Conservation (phyloP, 768 basidiomycete genomes). For the Mycena maculata region DNA sequence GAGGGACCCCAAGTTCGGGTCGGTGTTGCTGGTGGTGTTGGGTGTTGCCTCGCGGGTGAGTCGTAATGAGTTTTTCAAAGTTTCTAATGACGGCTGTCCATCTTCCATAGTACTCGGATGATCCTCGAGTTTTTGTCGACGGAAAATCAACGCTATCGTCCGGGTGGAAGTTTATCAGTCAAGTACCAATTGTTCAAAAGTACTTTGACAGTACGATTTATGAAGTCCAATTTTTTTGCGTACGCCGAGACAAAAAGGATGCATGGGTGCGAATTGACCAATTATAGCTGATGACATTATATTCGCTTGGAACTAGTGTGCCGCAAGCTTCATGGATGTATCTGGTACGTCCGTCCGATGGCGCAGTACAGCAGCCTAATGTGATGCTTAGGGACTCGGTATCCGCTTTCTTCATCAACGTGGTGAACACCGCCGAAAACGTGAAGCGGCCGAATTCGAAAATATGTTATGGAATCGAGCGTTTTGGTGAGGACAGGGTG, state of each 20-base stretch:
- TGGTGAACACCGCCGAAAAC: too few species aligned
- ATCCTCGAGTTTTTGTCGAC: conserved; percentile 50
- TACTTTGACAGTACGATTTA: conserved; percentile 68
- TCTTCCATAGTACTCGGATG: conserved; percentile 64
- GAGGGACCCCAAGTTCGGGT: conserved; percentile 62
- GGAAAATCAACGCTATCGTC: conserved; percentile 55
- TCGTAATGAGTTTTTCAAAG: conserved; percentile 46
- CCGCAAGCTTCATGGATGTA: too few species aligned
- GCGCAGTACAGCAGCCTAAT: too few species aligned
- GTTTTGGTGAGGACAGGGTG: too few species aligned
- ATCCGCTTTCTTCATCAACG: too few species aligned
- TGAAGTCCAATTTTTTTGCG: conserved; percentile 78
- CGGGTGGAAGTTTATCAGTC: conserved; percentile 72
- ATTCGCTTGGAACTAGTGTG: too few species aligned
- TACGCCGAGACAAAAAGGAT: conserved; percentile 42
- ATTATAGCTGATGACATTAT: too few species aligned
- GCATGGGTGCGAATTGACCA: too few species aligned
- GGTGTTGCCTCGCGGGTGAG: conserved; percentile 64
- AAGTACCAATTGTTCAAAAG: conserved; percentile 72
- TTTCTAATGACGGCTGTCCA: conserved; percentile 48
- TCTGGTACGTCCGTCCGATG: too few species aligned
- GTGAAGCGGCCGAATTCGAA: too few species aligned
- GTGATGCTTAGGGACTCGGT: too few species aligned
- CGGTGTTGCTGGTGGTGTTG: conserved; percentile 71
- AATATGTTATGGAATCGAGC: too few species aligned